Conservation (phyloP, 2,329 filamentous ascomycete species). For the Colletotrichum ledebouriae region DNA sequence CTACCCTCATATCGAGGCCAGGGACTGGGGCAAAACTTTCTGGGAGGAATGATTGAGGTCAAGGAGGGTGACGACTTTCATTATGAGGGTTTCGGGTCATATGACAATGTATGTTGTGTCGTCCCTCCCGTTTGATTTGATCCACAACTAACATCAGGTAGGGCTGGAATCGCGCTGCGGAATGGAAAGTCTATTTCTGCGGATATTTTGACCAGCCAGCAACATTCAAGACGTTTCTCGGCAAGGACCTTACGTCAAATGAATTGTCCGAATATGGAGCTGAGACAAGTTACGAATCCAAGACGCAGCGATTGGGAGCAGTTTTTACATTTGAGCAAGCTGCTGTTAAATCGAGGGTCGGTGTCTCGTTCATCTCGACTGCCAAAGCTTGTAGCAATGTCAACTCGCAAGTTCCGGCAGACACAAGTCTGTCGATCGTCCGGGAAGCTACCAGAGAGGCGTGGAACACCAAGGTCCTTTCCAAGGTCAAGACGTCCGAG, state of each 20-base stretch:
- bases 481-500: slow-evolving; percentile 72
- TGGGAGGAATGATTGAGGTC: slow-evolving; percentile 70
- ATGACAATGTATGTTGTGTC: slow-evolving; percentile 66
- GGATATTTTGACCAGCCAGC: slow-evolving; percentile 67
- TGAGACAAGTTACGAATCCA: slow-evolving; percentile 50
- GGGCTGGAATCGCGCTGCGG: slow-evolving; percentile 74
- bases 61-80: slow-evolving; percentile 58
- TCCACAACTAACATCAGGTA: slow-evolving; percentile 44
- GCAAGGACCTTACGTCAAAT: slow-evolving; percentile 49
- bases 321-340: slow-evolving; percentile 67
- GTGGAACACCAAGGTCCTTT: slow-evolving; percentile 74
- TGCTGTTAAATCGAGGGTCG: slow-evolving; percentile 69
- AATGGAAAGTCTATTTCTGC: slow-evolving; percentile 75
- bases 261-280: slow-evolving; percentile 51
- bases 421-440: slow-evolving; percentile 58
- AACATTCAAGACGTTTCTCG: slow-evolving; percentile 60
- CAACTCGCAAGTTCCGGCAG: slow-evolving; percentile 66
- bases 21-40: slow-evolving; percentile 72
- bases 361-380: slow-evolving; percentile 76
- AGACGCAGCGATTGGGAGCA: slow-evolving; percentile 58
- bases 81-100: slow-evolving; percentile 72
- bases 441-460: slow-evolving; percentile 60
- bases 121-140: neutral
- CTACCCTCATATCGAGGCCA: slow-evolving; percentile 72
- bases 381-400: slow-evolving; percentile 71